Evolutionary conservation across 73 alveolate genomes (phyloP).

Genomic region (Blepharisma stoltei): DNA sequence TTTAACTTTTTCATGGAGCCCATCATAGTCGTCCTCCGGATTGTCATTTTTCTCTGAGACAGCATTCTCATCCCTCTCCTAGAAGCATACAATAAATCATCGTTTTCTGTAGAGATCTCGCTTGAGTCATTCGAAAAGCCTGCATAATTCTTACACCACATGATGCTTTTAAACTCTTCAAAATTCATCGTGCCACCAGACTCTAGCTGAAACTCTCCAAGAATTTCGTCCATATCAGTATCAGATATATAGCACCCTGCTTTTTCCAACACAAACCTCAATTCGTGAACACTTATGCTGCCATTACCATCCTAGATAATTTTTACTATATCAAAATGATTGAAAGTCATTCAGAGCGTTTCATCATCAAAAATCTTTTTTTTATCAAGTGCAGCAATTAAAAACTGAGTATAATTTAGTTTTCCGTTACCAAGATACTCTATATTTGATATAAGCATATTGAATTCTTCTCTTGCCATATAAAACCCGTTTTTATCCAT

Average conservation of each 20-base stretch:
- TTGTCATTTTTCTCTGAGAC: too few relatives aligned
- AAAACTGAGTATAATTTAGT: conserved; percentile 42
- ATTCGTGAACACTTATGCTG: background rate
- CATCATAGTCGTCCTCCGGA: too few relatives aligned
- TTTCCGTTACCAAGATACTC: conserved; percentile 36
- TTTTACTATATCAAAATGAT: conserved; percentile 22
- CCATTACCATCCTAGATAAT: background rate
- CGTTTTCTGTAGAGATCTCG: too few relatives aligned
- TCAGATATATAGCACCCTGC: conserved; percentile 26
- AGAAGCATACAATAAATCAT: too few relatives aligned
- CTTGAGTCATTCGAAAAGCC: conserved; percentile 2
- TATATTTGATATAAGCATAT: background rate
- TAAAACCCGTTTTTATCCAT: background rate
- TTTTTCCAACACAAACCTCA: background rate
- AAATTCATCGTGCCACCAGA: conserved; percentile 7
- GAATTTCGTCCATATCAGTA: conserved; percentile 3
- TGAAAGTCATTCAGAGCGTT: conserved; percentile 30
- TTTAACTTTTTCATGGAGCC: too few relatives aligned
- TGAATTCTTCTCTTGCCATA: conserved; percentile 28
- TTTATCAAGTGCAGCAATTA: conserved; percentile 40
- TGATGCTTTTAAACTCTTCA: conserved; percentile 18
- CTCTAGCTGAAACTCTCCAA: background rate
- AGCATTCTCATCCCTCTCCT: too few relatives aligned
- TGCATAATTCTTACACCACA: conserved; percentile 22
- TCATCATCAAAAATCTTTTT: conserved; percentile 32